These are phyloP conservation scores for Solanum raphanifolium DNA, from an alignment of 257 asterid genomes.

Conservation along the genomic window DNA sequence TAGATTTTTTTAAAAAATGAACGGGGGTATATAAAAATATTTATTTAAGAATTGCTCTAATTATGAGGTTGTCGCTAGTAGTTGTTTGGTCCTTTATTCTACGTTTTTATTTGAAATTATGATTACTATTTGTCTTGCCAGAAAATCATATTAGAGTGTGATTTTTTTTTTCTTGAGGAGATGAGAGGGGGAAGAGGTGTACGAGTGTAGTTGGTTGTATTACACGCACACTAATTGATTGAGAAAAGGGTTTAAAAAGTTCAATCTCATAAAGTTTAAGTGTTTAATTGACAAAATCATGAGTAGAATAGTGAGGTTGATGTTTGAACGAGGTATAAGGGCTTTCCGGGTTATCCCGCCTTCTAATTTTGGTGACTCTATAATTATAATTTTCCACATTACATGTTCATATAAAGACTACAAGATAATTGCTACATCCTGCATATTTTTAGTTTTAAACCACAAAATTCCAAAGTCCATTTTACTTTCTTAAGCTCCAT, in stretches of 20 bases:
- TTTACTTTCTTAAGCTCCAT: background rate
- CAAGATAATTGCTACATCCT: background rate
- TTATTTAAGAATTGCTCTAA: background rate
- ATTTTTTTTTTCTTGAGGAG: background rate
- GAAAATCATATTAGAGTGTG: background rate
- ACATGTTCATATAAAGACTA: background rate
- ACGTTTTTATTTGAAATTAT: background rate
- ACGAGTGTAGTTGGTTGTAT: background rate
- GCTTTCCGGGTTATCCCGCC: rapidly evolving
- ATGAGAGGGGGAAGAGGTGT: background rate
- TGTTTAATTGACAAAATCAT: too few species aligned
- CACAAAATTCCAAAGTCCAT: background rate
- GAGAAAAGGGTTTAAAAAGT: background rate
- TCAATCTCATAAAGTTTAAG: too few species aligned
- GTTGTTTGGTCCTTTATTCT: background rate
- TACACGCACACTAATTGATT: background rate
- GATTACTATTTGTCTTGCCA: background rate
- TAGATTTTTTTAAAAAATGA: background rate
- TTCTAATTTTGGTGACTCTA: background rate
- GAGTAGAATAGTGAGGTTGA: background rate
- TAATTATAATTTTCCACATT: background rate
- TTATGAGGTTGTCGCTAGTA: background rate
- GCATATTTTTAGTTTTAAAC: background rate
- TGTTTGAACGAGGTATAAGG: background rate
- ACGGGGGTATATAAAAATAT: background rate